phyloP scores from a whole-genome alignment of 768 basidiomycete species.

The Daedalea quercina region DNA sequence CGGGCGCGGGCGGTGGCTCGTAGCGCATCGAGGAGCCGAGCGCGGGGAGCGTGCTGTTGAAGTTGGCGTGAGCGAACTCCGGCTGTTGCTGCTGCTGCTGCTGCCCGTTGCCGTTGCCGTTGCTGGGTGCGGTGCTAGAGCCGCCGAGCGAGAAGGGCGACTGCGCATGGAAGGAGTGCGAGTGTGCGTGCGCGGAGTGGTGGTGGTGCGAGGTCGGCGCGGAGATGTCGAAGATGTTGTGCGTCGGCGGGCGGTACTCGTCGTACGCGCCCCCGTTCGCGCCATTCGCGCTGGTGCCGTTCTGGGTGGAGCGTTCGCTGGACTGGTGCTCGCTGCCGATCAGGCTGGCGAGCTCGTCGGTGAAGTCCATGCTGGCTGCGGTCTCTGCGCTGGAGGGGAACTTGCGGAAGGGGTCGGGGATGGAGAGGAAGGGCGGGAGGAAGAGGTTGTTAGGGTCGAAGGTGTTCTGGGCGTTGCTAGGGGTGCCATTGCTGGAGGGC shows the following conservation, averaged over 20 bases:
- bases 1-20: slow-evolving; percentile 22
- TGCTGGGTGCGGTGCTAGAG: too few species aligned
- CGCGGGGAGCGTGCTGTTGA: slow-evolving; percentile 29
- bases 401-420: slow-evolving; percentile 52
- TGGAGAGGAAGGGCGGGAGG: slow-evolving; percentile 37
- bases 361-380: slow-evolving; percentile 44
- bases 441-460: slow-evolving; percentile 32
- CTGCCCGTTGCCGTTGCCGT: neutral
- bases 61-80: slow-evolving; percentile 26
- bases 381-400: slow-evolving; percentile 30
- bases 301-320: slow-evolving; percentile 38
- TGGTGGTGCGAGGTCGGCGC: slow-evolving; percentile 33
- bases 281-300: slow-evolving; percentile 1
- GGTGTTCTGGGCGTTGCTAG: slow-evolving; percentile 14
- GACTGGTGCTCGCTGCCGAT: slow-evolving; percentile 36
- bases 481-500: slow-evolving; percentile 15
- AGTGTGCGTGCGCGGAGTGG: slow-evolving; percentile 23
- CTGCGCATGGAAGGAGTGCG: slow-evolving; percentile 20
- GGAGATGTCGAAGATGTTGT: slow-evolving; percentile 62
- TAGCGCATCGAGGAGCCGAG: slow-evolving; percentile 29
- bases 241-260: slow-evolving; percentile 33
- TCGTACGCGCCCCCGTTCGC: slow-evolving; percentile 15
- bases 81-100: slow-evolving; percentile 2
- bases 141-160: neutral
- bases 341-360: slow-evolving; percentile 61